Evolutionary conservation across 2,329 filamentous ascomycete species (phyloP).

Genomic region (Aspergillus terreus): DNA sequence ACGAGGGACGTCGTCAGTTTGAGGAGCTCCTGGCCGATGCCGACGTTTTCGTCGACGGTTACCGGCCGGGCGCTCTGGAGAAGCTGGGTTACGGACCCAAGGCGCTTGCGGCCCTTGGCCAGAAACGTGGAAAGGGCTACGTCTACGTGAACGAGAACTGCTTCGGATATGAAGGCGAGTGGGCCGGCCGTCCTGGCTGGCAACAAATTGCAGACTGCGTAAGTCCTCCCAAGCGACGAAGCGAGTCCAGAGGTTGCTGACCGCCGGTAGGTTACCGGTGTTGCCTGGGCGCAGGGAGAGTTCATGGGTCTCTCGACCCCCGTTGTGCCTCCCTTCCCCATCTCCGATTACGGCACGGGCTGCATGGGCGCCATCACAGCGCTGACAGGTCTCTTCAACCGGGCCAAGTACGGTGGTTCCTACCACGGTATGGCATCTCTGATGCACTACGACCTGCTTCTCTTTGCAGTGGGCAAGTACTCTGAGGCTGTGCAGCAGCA

Average conservation of each 20-base stretch:
- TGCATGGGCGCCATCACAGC: constrained; percentile 68
- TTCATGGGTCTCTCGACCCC: constrained; percentile 39
- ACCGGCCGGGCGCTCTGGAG: constrained; percentile 63
- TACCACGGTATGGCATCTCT: constrained; percentile 63
- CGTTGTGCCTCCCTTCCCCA: constrained; percentile 49
- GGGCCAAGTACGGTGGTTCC: constrained; percentile 61
- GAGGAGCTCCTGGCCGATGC: constrained; percentile 58
- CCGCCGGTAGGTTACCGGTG: constrained; percentile 36
- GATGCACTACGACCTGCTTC: constrained; percentile 65
- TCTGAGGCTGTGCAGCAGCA: constrained; percentile 50
- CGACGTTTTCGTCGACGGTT: constrained; percentile 67
- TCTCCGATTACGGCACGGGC: constrained; percentile 65
- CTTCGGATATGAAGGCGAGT: constrained; percentile 62
- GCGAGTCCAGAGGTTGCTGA: neutral
- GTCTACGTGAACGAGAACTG: constrained; percentile 69
- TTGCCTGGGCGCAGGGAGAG: constrained; percentile 40
- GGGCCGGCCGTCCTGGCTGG: constrained; percentile 64
- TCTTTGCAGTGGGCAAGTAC: constrained; percentile 60
- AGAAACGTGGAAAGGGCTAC: constrained; percentile 57
- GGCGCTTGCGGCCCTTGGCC: constrained; percentile 52
- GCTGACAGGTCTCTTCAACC: constrained; percentile 59
- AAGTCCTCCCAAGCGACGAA: constrained; percentile 25
- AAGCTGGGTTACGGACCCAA: constrained; percentile 60
- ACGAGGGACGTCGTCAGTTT: constrained; percentile 53
- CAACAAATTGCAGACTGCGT: constrained; percentile 68